These are phyloP conservation scores for Aspergillus indologenus DNA, from an alignment of 495 filamentous ascomycete species.

Conservation along the genomic window DNA sequence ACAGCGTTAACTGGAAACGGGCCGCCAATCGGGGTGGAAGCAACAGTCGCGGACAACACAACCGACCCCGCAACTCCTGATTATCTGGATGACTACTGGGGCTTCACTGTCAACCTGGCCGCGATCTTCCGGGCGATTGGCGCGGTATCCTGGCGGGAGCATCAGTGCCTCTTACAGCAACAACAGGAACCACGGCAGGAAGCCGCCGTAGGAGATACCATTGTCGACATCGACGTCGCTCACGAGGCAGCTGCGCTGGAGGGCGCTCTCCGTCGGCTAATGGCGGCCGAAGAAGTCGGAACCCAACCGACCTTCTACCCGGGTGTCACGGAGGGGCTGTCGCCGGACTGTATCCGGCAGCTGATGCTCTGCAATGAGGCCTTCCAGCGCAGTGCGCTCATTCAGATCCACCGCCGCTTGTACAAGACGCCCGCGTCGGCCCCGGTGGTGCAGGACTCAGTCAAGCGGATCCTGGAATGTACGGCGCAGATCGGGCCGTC, in stretches of 20 bases:
- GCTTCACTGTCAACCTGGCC: constrained; percentile 41
- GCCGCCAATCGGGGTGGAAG: constrained; percentile 37
- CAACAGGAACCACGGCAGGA: constrained; percentile 7
- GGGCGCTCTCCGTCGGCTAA: constrained; percentile 34
- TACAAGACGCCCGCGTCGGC: constrained; percentile 35
- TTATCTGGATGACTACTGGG: constrained; percentile 49
- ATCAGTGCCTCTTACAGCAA: constrained; percentile 20
- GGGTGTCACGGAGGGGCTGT: constrained; percentile 35
- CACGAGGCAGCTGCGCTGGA: constrained; percentile 35
- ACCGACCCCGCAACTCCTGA: constrained; percentile 28
- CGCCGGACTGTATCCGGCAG: constrained; percentile 33
- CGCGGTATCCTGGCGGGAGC: constrained; percentile 39
- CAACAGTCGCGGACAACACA: constrained; percentile 12
- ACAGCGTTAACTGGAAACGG: constrained; percentile 47
- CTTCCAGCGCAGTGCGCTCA: constrained; percentile 46
- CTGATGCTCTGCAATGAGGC: constrained; percentile 47
- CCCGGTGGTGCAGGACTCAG: constrained; percentile 37
- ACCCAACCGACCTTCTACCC: constrained; percentile 40
- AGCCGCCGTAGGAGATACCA: constrained; percentile 22
- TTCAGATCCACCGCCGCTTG: constrained; percentile 43
- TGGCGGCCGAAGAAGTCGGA: constrained; percentile 28
- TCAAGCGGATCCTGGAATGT: constrained; percentile 42
- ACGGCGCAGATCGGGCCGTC: constrained; percentile 42
- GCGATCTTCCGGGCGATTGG: constrained; percentile 45
- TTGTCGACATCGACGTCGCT: constrained; percentile 23